phyloP scores from a whole-genome alignment of 2,329 filamentous ascomycete genomes.

The Phoma sp. region DNA sequence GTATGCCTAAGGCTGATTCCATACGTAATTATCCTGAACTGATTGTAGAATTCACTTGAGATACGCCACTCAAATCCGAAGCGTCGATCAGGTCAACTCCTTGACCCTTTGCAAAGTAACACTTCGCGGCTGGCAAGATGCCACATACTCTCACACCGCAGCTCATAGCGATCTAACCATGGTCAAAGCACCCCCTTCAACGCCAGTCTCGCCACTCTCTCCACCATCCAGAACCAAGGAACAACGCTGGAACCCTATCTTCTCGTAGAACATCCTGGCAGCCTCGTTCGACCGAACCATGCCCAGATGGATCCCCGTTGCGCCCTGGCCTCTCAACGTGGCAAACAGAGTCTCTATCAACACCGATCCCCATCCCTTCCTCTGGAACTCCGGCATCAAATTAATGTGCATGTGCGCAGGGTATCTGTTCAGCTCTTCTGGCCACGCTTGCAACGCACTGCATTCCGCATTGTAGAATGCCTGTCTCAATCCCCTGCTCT shows the following conservation, averaged over 20 bases:
- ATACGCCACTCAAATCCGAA: no score
- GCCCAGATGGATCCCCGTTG: conserved; percentile 43
- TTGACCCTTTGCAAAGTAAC: no score
- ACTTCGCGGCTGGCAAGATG: no score
- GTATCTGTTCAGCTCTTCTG: conserved; percentile 31
- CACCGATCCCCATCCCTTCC: conserved; percentile 38
- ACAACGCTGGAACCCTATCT: conserved; percentile 32
- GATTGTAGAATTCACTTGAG: no score
- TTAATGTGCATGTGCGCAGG: conserved; percentile 49
- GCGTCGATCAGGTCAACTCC: no score
- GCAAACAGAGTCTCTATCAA: conserved; percentile 37
- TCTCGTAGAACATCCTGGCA: conserved; percentile 38
- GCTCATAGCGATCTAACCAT: conserved; percentile 32
- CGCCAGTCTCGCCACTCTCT: conserved; percentile 31
- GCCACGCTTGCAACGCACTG: conserved; percentile 28
- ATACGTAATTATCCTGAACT: no score
- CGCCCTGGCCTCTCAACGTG: conserved; percentile 28
- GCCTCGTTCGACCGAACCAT: conserved; percentile 42
- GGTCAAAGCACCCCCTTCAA: conserved; percentile 31
- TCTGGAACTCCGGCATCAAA: conserved; percentile 42
- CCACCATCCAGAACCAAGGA: conserved; percentile 35
- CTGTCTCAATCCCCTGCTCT: conserved; percentile 22
- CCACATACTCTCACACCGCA: no score
- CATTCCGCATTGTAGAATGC: conserved; percentile 32
- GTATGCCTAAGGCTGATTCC: no score